Evolutionary conservation across 805 yeast genomes (phyloP).

Genomic region (Metschnikowia colocasiae): DNA sequence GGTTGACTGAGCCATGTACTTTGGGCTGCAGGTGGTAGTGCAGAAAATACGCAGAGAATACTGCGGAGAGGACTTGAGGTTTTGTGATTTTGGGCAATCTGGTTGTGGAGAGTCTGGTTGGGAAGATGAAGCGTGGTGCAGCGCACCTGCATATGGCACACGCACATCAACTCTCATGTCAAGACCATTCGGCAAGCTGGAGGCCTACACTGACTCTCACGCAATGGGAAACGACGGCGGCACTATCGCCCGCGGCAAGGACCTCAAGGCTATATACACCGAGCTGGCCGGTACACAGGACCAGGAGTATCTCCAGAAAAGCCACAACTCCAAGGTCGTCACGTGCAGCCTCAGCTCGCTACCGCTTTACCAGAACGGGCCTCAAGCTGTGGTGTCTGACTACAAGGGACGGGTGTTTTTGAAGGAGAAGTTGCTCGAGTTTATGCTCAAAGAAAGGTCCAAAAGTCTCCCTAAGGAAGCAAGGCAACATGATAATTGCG

Average conservation of each 20-base stretch:
- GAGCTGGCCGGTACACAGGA: slow-evolving; percentile 15
- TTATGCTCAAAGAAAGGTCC: slow-evolving; percentile 37
- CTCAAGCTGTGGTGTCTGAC: slow-evolving; percentile 60
- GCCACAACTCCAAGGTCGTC: slow-evolving; percentile 33
- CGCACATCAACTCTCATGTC: neutral
- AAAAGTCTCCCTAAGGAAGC: too few species aligned
- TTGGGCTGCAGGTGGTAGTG: too few species aligned
- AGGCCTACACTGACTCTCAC: neutral
- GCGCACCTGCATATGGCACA: neutral
- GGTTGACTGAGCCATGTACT: too few species aligned
- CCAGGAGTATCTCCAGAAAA: slow-evolving; percentile 16
- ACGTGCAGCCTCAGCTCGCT: slow-evolving; percentile 48
- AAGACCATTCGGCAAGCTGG: neutral
- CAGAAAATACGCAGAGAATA: too few species aligned
- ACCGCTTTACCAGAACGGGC: slow-evolving; percentile 30
- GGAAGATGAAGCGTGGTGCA: too few species aligned
- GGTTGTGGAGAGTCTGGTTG: too few species aligned
- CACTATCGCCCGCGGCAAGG: slow-evolving; percentile 56
- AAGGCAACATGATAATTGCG: too few species aligned
- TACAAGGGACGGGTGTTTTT: slow-evolving; percentile 61
- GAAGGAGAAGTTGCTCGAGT: slow-evolving; percentile 59
- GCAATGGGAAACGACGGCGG: slow-evolving; percentile 63
- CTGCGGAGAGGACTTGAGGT: too few species aligned
- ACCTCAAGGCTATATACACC: slow-evolving; percentile 34
- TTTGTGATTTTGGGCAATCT: too few species aligned